Conservation (phyloP, 176 grass and related monocot species). For the Aegilops bicornis region DNA sequence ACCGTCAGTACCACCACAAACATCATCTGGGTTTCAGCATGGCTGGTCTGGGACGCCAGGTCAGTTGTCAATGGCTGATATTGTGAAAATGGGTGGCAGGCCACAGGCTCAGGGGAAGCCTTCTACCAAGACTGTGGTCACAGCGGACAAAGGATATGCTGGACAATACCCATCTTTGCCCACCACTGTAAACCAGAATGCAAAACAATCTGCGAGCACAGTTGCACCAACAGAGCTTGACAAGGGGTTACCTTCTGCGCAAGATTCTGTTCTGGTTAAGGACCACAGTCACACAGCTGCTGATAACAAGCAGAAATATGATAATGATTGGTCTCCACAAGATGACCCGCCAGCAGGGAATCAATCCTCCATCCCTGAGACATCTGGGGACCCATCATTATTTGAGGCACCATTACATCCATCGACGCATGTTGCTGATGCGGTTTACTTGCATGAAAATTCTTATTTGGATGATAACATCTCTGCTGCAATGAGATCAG, state of each 20-base stretch:
- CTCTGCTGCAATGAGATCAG: conserved; percentile 28
- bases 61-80: conserved; percentile 91
- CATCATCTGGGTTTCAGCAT: conserved; percentile 66
- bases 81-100: conserved; percentile 82
- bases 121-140: conserved; percentile 39
- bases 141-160: conserved; percentile 55
- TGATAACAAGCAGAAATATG: conserved; percentile 50
- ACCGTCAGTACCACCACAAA: conserved; percentile 52
- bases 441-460: conserved; percentile 45
- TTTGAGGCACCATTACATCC: conserved; percentile 42
- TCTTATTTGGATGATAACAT: conserved; percentile 46
- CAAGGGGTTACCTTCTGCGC: conserved; percentile 30
- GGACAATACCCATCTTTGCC: conserved; percentile 71
- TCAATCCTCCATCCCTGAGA: conserved; percentile 40
- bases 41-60: conserved; percentile 75
- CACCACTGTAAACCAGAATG: conserved; percentile 34
- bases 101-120: conserved; percentile 69
- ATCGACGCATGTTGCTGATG: conserved; percentile 45
- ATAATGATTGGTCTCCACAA: conserved; percentile 60
- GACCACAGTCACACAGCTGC: conserved; percentile 37
- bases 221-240: conserved; percentile 47
- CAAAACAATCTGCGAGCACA: conserved; percentile 49
- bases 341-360: conserved; percentile 46
- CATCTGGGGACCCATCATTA: conserved; percentile 36
- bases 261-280: conserved; percentile 49